Evolutionary conservation across 2,329 filamentous ascomycete species (phyloP).

Genomic region (Colletotrichum sp.): DNA sequence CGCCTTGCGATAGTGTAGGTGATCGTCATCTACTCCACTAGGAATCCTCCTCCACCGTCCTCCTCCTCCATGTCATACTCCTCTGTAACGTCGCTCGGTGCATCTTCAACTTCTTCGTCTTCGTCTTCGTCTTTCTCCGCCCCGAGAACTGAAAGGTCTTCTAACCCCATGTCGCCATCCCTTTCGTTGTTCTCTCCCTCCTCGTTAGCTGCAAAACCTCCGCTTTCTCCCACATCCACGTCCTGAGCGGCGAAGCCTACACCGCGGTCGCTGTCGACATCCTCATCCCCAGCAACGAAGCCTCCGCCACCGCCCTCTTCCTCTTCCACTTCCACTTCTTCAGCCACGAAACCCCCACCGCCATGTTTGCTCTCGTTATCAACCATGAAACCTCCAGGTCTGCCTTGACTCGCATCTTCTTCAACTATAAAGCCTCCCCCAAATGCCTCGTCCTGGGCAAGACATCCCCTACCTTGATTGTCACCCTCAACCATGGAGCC

Average conservation of each 20-base stretch:
- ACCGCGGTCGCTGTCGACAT: background rate
- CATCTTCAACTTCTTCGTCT: conserved; percentile 35
- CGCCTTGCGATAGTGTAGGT: background rate
- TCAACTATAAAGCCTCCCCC: background rate
- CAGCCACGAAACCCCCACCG: background rate
- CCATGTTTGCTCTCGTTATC: too few relatives aligned
- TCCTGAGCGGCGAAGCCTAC: background rate
- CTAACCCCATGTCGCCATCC: background rate
- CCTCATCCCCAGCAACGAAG: background rate
- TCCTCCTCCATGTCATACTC: conserved; percentile 49
- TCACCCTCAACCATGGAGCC: background rate
- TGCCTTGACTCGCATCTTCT: background rate
- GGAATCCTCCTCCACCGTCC: conserved; percentile 49
- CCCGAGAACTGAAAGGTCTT: background rate
- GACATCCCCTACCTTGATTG: background rate
- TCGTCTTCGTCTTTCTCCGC: conserved; percentile 30
- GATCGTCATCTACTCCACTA: conserved; percentile 36
- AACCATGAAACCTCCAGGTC: background rate
- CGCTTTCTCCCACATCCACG: background rate
- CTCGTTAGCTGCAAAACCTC: background rate
- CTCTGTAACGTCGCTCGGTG: conserved; percentile 44
- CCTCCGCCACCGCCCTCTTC: background rate
- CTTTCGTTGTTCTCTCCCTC: background rate
- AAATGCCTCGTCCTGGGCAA: background rate
- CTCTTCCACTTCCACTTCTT: background rate